Conservation (phyloP, 2,329 filamentous ascomycete species). For the Gaeumannomyces sp. region DNA sequence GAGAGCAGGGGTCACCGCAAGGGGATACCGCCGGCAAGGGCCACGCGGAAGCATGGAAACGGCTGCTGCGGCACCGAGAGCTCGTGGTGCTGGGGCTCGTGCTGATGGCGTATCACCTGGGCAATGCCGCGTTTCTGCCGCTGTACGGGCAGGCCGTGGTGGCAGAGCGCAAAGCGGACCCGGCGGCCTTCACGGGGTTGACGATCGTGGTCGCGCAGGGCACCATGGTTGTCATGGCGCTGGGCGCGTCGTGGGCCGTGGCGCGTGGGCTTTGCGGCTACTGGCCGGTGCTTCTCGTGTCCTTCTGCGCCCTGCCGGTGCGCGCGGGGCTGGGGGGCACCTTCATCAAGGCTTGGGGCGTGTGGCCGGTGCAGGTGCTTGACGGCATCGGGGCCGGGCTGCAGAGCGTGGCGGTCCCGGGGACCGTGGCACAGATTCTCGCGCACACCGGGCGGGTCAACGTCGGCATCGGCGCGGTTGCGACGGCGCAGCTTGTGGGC, state of each 20-base stretch:
- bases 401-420: constrained; percentile 4
- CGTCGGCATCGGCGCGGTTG: constrained; percentile 3
- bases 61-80: neutral
- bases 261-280: neutral
- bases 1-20: too few species aligned
- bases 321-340: neutral
- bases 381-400: constrained; percentile 2
- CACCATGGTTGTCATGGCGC: constrained; percentile 5
- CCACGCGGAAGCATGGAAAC: neutral
- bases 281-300: constrained; percentile 1
- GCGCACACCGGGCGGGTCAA: constrained; percentile 1
- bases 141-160: constrained; percentile 8
- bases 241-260: neutral
- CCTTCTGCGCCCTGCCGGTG: constrained; percentile 5
- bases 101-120: constrained; percentile 4
- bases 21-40: neutral
- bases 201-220: constrained; percentile 4
- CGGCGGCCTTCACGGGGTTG: constrained; percentile 4
- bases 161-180: neutral
- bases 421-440: neutral
- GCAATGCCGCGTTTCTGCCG: constrained; percentile 5
- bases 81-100: neutral
- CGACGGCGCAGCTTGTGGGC: neutral
- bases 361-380: constrained; percentile 7
- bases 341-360: constrained; percentile 5